Base-by-base conservation (phyloP, 345 rosid species). In the Alliaria petiolata region DNA sequence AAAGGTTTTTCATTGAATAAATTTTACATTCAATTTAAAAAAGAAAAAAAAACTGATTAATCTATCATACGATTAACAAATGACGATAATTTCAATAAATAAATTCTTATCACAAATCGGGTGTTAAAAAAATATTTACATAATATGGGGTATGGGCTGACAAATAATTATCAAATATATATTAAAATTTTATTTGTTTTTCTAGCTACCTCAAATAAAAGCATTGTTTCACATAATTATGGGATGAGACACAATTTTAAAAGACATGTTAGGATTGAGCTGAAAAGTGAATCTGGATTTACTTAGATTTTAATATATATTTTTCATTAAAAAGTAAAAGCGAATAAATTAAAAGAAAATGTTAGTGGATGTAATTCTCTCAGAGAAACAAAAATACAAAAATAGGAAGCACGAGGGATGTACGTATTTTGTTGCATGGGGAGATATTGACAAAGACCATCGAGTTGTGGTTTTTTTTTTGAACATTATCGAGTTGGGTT, bases 341-440 rank as follows among this genome's bases (percentile, higher is more conserved):
- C 6, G 33, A 60, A 14, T 39, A 40, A 20, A 52, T 19, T 10
- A 53, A 60, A 50, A 60, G 14, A 30, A 19, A 25, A 34, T n/a
- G 54, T 31, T 4, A 33, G 56, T 72, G 49, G 70, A 22, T 72
- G 39, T 22, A 34, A 25, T 55, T 65, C 34, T 16, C 66, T 46
- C 14, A 31, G 43, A 42, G 33, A 62, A 63, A 53, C 64, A 64
- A 64, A 65, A 46, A 31, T 56, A 65, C 66, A 56, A 73, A 56
- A 58, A 35, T 5, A 35, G 46, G n/a, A 74, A 58, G 68, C 78
- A 74, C 78, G 73, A 74, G 78, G 78, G 78, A 28, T 74, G 78
- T 74, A 52, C 67, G 72, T 74, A 74, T 66, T 66, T 74, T 66
- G 73, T 67, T 74, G 78, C 78, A 74, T 74, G 78, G 68, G 62